Evolutionary conservation across 1,284 basidiomycete species (phyloP), one percentile per base, ranked within the genome.

Genomic region (Rhodotorula sp.): DNA sequence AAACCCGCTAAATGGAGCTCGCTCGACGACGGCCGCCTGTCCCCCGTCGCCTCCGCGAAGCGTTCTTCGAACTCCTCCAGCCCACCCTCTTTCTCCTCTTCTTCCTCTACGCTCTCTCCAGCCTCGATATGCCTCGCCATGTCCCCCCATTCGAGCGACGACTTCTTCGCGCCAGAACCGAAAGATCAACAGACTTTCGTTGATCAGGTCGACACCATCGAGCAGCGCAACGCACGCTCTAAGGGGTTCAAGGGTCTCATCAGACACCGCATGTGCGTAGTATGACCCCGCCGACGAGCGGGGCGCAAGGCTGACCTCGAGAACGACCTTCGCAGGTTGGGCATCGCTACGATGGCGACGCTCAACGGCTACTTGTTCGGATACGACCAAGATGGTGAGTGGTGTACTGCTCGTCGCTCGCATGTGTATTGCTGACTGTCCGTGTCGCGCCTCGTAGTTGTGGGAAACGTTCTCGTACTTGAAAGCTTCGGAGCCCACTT

Each of bases 401-500:
- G 16, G 24, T n/a, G 26, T 6, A 10, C 48, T 26, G 48, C 24
- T 11, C 48, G 15, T 51, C 10, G 24, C 48, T 26, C 20, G n/a
- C n/a, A 3, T 24, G 24, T 51, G 48, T 8, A 24, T 51, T 13
- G 20, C 48, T 26, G 4, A 24, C 22, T 8, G 9, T 51, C 5
- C 22, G 24, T 51, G 10, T 26, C 15, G 24, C 48, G 6, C 68
- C 63, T 69, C 44, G 73, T 67, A 26, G 70, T 73, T 0, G 69
- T 74, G 13, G 68, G 70, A 20, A 69, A 72, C 26, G 70, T 74
- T 11, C 67, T 72, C 24, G 73, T 65, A 5, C 55, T 73, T 10
- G 66, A 73, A 52, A 51, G 55, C 24, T 73, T 73, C 46, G 72
- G 72, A 28, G 72, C 69, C 18, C 59, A 66, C 26, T 73, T 68